Evolutionary conservation across 495 filamentous ascomycete genomes (phyloP), one percentile per base, ranked within the genome.

Genomic region (Diplogelasinospora grovesii): DNA sequence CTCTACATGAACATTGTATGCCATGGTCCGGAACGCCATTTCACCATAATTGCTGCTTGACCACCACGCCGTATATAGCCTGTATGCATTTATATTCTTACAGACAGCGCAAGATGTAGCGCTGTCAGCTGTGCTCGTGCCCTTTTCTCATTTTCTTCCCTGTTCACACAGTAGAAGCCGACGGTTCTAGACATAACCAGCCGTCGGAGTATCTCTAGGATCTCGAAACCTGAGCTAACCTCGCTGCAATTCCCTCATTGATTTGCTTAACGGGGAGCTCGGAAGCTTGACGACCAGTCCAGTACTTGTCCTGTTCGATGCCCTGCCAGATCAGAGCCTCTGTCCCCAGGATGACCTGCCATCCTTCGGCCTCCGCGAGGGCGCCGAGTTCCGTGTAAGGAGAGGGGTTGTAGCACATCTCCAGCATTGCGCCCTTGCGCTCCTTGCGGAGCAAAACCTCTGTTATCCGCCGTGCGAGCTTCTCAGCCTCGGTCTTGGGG

Each of bases 351-450:
- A 86, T 78, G 8, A 86, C 75, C 59, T 77, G 68, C 83, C 82
- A 86, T 5, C 81, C 79, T 11, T 66, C 65, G 2, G 57, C 57
- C 38, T 73, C 64, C 15, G 75, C 73, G 21, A 82, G 47, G 40
- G 61, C 60, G 4, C 70, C 78, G 37, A 86, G 75, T 45, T 70
- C 70, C 0, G 83, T 88, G 59, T 74, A 76, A 0, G 81, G 80
- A 27, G 65, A 61, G 1, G 83, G 83, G 53, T 85, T 81, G 55
- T 88, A 86, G 65, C 82, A 85, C 83, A 88, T 86, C 63, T 88
- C 83, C 46, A 86, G 58, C 25, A 88, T 77, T 6, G 74, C 74
- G 8, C 83, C 83, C 65, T 82, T 79, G 8, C 41, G 22, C 37
- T 67, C 58, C 63, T 64, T 60, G 36, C 53, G 22, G 30, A 82